A percentile compares a stretch with the other conserved stretches of the same genome.
Conservation (phyloP, 768 basidiomycete species). For the Cyclocybe aegerita region DNA sequence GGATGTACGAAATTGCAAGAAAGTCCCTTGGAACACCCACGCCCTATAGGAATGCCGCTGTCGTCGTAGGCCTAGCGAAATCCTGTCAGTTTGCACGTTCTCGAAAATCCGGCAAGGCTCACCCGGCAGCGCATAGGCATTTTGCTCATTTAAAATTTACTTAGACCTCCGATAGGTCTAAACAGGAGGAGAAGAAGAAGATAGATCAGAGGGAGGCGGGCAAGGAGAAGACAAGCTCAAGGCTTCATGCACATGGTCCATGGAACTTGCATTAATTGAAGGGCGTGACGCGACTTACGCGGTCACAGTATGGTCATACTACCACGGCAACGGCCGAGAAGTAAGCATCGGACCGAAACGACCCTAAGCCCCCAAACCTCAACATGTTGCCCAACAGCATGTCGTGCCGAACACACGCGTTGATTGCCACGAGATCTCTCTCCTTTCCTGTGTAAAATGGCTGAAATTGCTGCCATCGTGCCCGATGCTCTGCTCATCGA, state of each 20-base stretch:
- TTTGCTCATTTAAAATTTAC: not conserved
- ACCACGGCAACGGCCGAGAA: too few relatives aligned
- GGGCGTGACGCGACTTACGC: too few relatives aligned
- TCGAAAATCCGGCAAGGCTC: not conserved
- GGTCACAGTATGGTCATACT: too few relatives aligned
- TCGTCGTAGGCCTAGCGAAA: conserved; percentile 19
- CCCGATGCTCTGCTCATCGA: conserved; percentile 21
- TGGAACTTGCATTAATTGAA: too few relatives aligned
- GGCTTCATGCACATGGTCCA: too few relatives aligned
- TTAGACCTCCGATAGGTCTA: too few relatives aligned
- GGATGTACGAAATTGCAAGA: conserved; percentile 26
- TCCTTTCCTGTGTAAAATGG: not conserved
- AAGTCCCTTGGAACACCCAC: conserved; percentile 13
- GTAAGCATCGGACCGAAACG: too few relatives aligned
- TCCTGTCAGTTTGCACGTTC: not conserved
- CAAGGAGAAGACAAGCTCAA: too few relatives aligned
- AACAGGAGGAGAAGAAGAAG: too few relatives aligned
- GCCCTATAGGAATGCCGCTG: conserved; percentile 15
- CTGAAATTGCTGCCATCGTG: not conserved
- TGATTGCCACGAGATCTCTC: not conserved
- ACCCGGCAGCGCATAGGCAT: not conserved
- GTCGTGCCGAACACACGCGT: not conserved
- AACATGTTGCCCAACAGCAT: not conserved
- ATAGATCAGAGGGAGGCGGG: too few relatives aligned
- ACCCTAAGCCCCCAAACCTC: too few relatives aligned